These are phyloP conservation scores for grape (Vitis vinifera) DNA, from an alignment of 164 flowering plant species.

Conservation along the genomic window ASM3070453v1 NC_081821.1:6899001-6899500, in stretches of 20 bases:
- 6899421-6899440: too few relatives aligned
- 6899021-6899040: too few relatives aligned
- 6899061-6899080: not conserved
- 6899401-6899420: too few relatives aligned
- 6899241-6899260: not conserved
- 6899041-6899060: too few relatives aligned
- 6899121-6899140: slow-evolving; percentile 24
- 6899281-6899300: not conserved
- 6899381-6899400: too few relatives aligned
- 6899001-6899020: too few relatives aligned
- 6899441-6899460: too few relatives aligned
- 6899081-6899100: not conserved
- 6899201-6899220: not conserved
- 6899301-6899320: not conserved
- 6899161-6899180: not conserved
- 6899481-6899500: too few relatives aligned
- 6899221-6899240: slow-evolving; percentile 9
- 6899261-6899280: not conserved
- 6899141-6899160: slow-evolving; percentile 5
- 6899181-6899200: not conserved
- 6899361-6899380: too few relatives aligned
- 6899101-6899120: slow-evolving; percentile 24
- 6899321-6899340: too few relatives aligned
- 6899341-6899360: too few relatives aligned
- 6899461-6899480: too few relatives aligned